Evolutionary conservation across 2,329 filamentous ascomycete species (phyloP), one percentile per base, ranked within the genome.

Genomic region (Fusarium solani-melongenae): DNA sequence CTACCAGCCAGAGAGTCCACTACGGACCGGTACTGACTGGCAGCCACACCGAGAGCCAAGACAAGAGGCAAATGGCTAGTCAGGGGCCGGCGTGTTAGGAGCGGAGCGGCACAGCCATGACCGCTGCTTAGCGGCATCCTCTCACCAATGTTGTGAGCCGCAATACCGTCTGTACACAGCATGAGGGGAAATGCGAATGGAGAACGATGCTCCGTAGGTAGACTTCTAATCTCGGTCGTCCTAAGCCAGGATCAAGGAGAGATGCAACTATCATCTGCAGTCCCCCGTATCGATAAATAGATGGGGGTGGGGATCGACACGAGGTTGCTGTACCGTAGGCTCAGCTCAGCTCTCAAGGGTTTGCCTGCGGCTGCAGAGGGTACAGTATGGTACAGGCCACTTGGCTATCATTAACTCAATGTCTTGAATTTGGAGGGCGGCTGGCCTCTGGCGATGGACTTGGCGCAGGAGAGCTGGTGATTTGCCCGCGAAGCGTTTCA

Each of bases 221-320:
- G 31, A 14, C 24, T 55, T 74, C 38, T 57, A 51, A 55, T 44
- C 27, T 56, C 41, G 58, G 34, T 33, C 39, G 46, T 36, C 36
- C 38, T 63, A 58, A 56, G 41, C 24, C 69, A 51, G 24, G 53
- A n/a, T 39, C 39, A 63, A 66, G 61, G 64, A 49, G 53, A 68
- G 64, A 66, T 72, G 67, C 62, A 34, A 63, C 67, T 69, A 69
- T 72, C 71, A 74, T 68, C 64, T 39, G 61, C 61, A 58, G 57
- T 31, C 17, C 27, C 27, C 46, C 46, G 46, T 60, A 36, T 59
- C 61, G 62, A 61, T 66, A 66, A 73, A 72, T 69, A 72, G 39
- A 71, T 69, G 49, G 24, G 29, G 31, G 46, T 62, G 56, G 64
- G 39, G 61, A 31, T 62, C 24, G 31, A 58, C 60, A 63, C 61